Percentiles rank a stretch among this genome's conserved stretches.
These are phyloP conservation scores for Pleomassaria siparia DNA, from an alignment of 2,329 filamentous ascomycete species.

Conservation along the genomic window DNA sequence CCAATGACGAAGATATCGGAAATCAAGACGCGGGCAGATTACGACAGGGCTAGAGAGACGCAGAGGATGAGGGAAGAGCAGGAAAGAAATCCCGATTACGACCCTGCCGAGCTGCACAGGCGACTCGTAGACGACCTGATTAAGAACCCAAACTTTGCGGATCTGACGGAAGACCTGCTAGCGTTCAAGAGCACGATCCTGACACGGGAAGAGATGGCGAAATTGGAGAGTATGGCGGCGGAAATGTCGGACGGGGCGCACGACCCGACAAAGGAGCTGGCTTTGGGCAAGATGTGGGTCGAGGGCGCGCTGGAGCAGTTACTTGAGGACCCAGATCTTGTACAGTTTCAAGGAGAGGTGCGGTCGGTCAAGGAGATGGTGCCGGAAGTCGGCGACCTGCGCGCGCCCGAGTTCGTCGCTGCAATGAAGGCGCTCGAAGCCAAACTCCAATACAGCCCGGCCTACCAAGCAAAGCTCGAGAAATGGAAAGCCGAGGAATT, in stretches of 20 bases:
- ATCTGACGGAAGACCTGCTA: conserved; percentile 28
- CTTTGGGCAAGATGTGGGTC: conserved; percentile 17
- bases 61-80: conserved; percentile 27
- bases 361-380: conserved; percentile 26
- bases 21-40: conserved; percentile 27
- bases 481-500: conserved; percentile 1
- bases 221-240: conserved; percentile 11
- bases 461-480: conserved; percentile 20
- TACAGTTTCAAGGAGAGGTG: conserved; percentile 22
- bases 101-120: conserved; percentile 27
- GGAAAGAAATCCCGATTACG: conserved; percentile 29
- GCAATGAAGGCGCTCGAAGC: conserved; percentile 13
- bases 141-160: conserved; percentile 30
- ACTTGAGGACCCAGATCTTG: conserved; percentile 32
- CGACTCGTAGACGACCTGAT: conserved; percentile 32
- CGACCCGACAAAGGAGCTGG: conserved; percentile 19
- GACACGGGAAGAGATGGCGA: conserved; percentile 18
- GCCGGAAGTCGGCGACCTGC: conserved; percentile 20
- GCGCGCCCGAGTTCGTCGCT: conserved; percentile 24
- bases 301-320: conserved; percentile 26
- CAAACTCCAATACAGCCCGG: conserved; percentile 23
- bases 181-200: conserved; percentile 28
- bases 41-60: conserved; percentile 23
- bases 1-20: conserved; percentile 25
- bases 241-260: conserved; percentile 18